Evolutionary conservation across 192 early-diverging fungal genomes (phyloP), one percentile per base, ranked within the genome.

Genomic region (Backusella luteola): DNA sequence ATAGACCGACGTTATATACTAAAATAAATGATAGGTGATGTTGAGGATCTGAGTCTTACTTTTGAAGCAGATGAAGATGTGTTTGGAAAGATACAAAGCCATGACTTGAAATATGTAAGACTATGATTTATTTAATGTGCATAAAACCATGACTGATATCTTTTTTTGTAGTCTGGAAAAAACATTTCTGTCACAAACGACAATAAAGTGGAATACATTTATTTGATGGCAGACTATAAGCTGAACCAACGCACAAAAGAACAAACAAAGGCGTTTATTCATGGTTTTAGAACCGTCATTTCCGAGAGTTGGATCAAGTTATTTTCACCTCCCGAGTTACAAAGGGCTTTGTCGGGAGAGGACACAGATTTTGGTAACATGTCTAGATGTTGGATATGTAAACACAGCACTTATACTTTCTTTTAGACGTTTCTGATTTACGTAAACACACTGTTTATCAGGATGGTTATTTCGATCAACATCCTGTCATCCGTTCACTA

Each of bases 321-420:
- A 66, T 99, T 99, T 85, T 95, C 94, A 32, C 91, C 91, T 42
- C 86, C 90, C 36, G 97, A 99, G 84, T 78, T 99, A 32, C 96
- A 95, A 70, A 36, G 88, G 11, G 85, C 90, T 21, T 85, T 91
- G 39, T 89, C 90, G 1, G 90, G 90, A 6, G 90, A 91, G 56
- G 87, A 89, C 53, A 79, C 79, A 21, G 87, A 90, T 77, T 90
- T 89, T 78, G 90, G 89, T 85, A 85, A 80, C 71, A 39, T 44
- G 15, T 23, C 34, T 32, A 21, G 72, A 59, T 34, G 21, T 76
- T 69, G 32, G 3, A 42, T n/a, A 44, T 38, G 49, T n/a, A 52
- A 26, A 26, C 34, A 52, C 6, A 4, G 7, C 56, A 11, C 56
- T 29, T 8, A 17, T 76, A 87, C 81, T 56, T 71, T 8, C 86